These are phyloP conservation scores for Glebionis coronaria DNA, from an alignment of 129 eudicot species.

Conservation along the genomic window DNA sequence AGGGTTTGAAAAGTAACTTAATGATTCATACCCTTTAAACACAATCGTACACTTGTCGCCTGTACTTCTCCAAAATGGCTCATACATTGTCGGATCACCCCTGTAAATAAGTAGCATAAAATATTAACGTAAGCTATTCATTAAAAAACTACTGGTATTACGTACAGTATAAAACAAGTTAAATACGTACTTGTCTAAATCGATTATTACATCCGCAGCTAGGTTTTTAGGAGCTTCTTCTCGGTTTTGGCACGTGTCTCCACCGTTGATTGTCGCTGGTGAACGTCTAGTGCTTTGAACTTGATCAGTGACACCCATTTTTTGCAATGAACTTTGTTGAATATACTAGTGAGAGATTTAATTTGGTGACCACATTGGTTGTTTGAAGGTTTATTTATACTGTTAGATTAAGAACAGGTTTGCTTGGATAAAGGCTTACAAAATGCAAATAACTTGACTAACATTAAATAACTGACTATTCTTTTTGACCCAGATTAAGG, in stretches of 20 bases:
- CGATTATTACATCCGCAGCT: conserved; percentile 36
- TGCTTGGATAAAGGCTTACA: conserved; percentile 17
- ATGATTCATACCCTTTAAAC: conserved; percentile 48
- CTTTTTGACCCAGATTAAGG: conserved; percentile 25
- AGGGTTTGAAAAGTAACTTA: conserved; percentile 62
- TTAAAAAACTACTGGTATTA: too few species aligned
- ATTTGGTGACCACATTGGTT: conserved; percentile 1
- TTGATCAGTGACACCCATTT: conserved; percentile 32
- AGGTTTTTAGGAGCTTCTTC: conserved; percentile 15
- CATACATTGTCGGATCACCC: conserved; percentile 83
- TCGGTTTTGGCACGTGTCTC: not conserved
- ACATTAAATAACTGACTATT: conserved; percentile 14
- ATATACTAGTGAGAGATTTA: conserved; percentile 20
- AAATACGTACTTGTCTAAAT: conserved; percentile 56
- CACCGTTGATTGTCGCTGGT: conserved; percentile 16
- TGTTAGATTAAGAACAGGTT: conserved; percentile 17
- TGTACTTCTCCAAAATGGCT: conserved; percentile 51
- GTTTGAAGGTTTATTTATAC: conserved; percentile 32
- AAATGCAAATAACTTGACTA: conserved; percentile 2
- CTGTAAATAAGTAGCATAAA: conserved; percentile 43
- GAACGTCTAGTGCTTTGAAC: conserved; percentile 21
- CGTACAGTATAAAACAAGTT: not conserved
- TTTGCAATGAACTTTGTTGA: not conserved
- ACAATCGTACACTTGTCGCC: conserved; percentile 51
- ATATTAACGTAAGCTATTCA: not conserved